A percentile compares a stretch with the other conserved stretches of the same genome.
Conservation (phyloP, 2,329 filamentous ascomycete genomes). For the Teratosphaeria gauchensis region DNA sequence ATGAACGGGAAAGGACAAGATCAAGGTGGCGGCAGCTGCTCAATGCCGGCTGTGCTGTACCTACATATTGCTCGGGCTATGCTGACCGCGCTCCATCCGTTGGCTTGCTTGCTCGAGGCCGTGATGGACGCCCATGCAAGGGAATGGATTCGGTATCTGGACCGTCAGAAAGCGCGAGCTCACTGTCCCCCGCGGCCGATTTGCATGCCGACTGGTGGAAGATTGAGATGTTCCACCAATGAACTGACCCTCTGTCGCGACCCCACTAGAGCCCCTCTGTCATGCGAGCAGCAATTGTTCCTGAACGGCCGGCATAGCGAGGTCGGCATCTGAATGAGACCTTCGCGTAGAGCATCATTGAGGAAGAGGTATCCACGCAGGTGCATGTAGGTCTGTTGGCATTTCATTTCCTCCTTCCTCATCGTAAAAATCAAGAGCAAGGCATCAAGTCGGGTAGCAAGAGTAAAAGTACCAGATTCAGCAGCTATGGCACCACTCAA, state of each 20-base stretch:
- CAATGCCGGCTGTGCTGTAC: background rate
- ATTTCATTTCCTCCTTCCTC: background rate
- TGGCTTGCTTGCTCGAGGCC: background rate
- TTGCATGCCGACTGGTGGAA: conserved; percentile 5
- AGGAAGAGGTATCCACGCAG: background rate
- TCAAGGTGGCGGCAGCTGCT: background rate
- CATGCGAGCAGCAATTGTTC: background rate
- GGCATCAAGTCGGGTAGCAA: background rate
- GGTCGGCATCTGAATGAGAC: background rate
- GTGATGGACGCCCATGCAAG: background rate
- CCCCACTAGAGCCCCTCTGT: background rate
- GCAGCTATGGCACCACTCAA: conserved; percentile 39
- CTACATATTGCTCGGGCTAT: background rate
- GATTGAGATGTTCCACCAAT: conserved; percentile 9
- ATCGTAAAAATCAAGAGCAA: background rate
- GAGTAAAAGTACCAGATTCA: background rate
- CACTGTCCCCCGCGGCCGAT: background rate
- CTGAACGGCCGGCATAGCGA: background rate
- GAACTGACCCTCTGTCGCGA: background rate
- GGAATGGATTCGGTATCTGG: background rate
- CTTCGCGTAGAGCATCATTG: background rate
- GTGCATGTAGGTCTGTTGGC: background rate
- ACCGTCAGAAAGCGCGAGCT: background rate
- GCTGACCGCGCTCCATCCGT: background rate
- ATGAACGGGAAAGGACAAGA: background rate